Evolutionary conservation across 768 basidiomycete species (phyloP), one percentile per base, ranked within the genome.

Genomic region (Calocybe cyanea): DNA sequence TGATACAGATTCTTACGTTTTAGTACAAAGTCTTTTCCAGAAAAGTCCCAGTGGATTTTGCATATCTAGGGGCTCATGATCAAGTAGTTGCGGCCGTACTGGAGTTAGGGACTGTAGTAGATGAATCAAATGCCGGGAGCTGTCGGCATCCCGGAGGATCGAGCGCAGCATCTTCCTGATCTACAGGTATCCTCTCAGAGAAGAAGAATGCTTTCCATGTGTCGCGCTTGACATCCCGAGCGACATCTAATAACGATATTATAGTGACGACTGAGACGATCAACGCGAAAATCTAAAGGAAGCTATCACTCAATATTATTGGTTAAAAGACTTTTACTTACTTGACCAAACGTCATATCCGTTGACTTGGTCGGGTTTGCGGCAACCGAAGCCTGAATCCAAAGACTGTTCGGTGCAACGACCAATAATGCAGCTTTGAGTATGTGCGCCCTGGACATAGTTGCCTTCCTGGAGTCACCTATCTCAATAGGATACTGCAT

Each of bases 261-360:
- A 45, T 8, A 10, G 35, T 37, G 35, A 45, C n/a, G 8, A 38
- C 1, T 25, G 43, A 37, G 11, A 45, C 23, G 13, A 45, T 19
- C 14, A 45, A 31, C 24, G 43, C 43, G 19, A 37, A 45, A 15
- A 45, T 38, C 43, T 45, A 11, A 39, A 13, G 15, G 6, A 7
- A 7, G 3, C 11, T 25, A n/a, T 23, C 6, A 13, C 4, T 23
- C 21, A 35, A 18, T n/a, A 14, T 13, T 23, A 6, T 39, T 21
- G 17, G 21, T 3, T 5, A 2, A 39, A 19, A 21, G 7, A 25
- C 5, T 8, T 4, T 13, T 13, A 44, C 21, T 33, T 21, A 48
- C 49, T 41, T 53, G 46, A 15, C 50, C 50, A 44, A 49, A 55
- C 10, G 45, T 44, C 28, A 55, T 45, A 4, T 13, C 18, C 5